Evolutionary conservation across 164 flowering plant genomes (phyloP).

Genomic region (Aristolochia fimbriata): DNA sequence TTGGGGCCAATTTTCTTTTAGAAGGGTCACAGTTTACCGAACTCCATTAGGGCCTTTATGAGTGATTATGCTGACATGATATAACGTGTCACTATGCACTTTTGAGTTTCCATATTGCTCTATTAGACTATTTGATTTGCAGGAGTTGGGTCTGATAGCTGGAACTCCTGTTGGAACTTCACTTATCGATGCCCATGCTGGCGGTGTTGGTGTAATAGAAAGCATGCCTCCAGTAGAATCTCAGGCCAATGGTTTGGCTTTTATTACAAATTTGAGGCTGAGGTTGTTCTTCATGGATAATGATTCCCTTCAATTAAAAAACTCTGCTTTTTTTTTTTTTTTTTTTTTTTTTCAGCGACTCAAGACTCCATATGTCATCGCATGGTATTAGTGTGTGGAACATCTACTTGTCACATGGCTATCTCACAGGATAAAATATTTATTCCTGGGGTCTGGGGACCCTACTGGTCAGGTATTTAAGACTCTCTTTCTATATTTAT

Average conservation of each 20-base stretch:
- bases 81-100: neutral
- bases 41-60: conserved; percentile 13
- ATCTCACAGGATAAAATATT: conserved; percentile 61
- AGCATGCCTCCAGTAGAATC: conserved; percentile 40
- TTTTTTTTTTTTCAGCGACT: conserved; percentile 30
- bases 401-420: conserved; percentile 97
- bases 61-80: conserved; percentile 12
- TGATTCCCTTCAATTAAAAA: conserved; percentile 1
- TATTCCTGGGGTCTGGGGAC: conserved; percentile 98
- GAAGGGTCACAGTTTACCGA: conserved; percentile 12
- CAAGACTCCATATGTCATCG: conserved; percentile 62
- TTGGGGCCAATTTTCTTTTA: conserved; percentile 31
- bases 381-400: conserved; percentile 93
- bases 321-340: conserved; percentile 6
- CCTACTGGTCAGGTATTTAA: conserved; percentile 86
- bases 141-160: conserved; percentile 74
- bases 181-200: conserved; percentile 97
- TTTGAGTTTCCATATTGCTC: neutral
- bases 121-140: conserved; percentile 15
- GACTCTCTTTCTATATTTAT: neutral
- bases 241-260: conserved; percentile 38
- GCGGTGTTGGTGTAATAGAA: conserved; percentile 96
- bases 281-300: neutral
- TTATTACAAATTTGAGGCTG: neutral
- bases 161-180: conserved; percentile 95